Evolutionary conservation across 305 asterid genomes (phyloP).

Genomic region (Plantago coronopus): DNA sequence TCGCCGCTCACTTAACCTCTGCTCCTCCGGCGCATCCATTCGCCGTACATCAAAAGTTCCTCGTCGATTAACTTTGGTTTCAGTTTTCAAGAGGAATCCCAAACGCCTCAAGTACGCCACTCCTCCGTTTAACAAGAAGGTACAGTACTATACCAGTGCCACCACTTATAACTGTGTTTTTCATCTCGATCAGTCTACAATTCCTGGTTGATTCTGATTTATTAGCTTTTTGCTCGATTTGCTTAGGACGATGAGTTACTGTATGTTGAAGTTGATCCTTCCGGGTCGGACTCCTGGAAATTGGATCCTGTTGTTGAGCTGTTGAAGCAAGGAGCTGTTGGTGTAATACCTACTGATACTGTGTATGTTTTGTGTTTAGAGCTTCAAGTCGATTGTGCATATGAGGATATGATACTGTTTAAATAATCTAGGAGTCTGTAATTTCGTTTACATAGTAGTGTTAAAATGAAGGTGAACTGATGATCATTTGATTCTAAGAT

Average conservation of each 20-base stretch:
- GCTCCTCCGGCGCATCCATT: conserved; percentile 28
- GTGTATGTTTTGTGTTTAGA: conserved; percentile 37
- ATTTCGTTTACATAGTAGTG: not conserved
- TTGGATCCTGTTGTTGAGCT: conserved; percentile 72
- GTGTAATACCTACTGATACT: conserved; percentile 95
- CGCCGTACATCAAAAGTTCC: conserved; percentile 21
- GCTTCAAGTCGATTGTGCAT: too few relatives aligned
- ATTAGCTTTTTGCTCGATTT: too few relatives aligned
- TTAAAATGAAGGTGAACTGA: not conserved
- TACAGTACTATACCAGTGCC: conserved; percentile 6
- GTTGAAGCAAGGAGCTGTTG: conserved; percentile 84
- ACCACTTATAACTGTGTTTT: too few relatives aligned
- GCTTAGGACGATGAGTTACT: conserved; percentile 53
- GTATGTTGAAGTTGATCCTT: conserved; percentile 76
- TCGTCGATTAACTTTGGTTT: conserved; percentile 41
- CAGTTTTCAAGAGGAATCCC: conserved; percentile 72
- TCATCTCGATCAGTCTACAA: too few relatives aligned
- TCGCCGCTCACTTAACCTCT: conserved; percentile 34
- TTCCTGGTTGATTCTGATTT: too few relatives aligned
- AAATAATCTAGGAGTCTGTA: not conserved
- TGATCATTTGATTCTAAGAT: not conserved
- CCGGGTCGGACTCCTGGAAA: conserved; percentile 82
- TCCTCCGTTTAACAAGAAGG: conserved; percentile 88
- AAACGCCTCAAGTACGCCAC: conserved; percentile 82
- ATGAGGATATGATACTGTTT: too few relatives aligned